Evolutionary conservation across 768 basidiomycete species (phyloP).

Genomic region (Tricholoma bakamatsutake): DNA sequence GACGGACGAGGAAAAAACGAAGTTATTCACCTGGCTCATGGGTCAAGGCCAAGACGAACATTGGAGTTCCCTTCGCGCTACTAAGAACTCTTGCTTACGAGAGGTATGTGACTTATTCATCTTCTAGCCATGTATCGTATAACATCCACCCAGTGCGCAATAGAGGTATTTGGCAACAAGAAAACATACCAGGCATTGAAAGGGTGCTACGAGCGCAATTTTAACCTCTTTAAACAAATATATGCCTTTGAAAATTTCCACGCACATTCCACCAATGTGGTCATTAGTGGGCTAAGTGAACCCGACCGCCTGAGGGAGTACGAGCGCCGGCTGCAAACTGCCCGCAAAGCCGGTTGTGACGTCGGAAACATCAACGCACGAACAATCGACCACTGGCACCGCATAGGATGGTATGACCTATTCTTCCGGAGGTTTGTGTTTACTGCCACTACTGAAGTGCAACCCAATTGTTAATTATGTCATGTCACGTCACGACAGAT

Average conservation of each 20-base stretch:
- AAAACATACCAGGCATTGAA: constrained; percentile 83
- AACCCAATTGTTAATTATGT: background rate
- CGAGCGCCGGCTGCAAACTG: constrained; percentile 62
- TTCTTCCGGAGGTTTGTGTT: constrained; percentile 57
- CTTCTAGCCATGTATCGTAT: background rate
- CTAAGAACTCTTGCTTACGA: constrained; percentile 78
- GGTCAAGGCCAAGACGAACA: constrained; percentile 65
- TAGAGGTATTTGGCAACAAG: constrained; percentile 65
- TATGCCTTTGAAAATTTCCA: constrained; percentile 61
- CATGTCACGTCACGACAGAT: constrained; percentile 29
- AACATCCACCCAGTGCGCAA: constrained; percentile 47
- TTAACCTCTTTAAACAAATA: constrained; percentile 81
- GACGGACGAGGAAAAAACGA: constrained; percentile 80
- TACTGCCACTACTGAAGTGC: background rate
- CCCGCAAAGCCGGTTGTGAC: constrained; percentile 60
- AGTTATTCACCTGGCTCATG: constrained; percentile 77
- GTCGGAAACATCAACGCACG: constrained; percentile 70
- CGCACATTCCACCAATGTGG: constrained; percentile 25
- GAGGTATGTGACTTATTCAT: constrained; percentile 39
- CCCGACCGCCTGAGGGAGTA: constrained; percentile 65
- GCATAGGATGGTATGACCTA: constrained; percentile 68
- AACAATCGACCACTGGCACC: constrained; percentile 76
- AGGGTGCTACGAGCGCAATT: constrained; percentile 81
- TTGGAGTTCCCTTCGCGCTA: constrained; percentile 71
- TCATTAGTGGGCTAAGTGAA: constrained; percentile 37